These are phyloP conservation scores for Colletotrichum tofieldiae DNA, from an alignment of 2,329 filamentous ascomycete species.

Conservation along the genomic window DNA sequence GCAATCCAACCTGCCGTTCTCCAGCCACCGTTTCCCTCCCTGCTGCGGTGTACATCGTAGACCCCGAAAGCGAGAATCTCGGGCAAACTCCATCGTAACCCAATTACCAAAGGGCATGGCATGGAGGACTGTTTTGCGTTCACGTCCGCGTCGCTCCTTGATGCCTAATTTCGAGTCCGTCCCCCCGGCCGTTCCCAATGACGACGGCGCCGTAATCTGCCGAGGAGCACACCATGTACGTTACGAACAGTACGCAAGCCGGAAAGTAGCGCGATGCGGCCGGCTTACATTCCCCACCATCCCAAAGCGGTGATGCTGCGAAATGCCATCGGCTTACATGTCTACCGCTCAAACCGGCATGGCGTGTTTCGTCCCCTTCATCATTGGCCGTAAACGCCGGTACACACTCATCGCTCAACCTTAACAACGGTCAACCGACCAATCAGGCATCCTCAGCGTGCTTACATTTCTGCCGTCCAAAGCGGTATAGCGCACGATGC, in stretches of 20 bases:
- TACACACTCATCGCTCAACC: background rate
- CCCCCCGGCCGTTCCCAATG: background rate
- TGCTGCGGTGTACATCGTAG: background rate
- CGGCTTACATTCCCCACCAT: background rate
- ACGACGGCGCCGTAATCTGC: background rate
- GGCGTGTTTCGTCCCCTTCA: background rate
- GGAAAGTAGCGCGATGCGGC: background rate
- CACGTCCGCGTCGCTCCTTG: background rate
- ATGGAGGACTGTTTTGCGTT: no score
- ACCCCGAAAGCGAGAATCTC: background rate
- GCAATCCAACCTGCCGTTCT: background rate
- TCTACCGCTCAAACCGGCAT: conserved; percentile 11
- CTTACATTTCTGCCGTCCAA: conserved; percentile 20
- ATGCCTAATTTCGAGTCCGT: background rate
- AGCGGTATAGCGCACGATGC: conserved; percentile 15
- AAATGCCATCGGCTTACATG: conserved; percentile 10
- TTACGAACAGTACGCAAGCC: no score
- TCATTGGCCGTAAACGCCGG: background rate
- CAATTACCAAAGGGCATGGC: background rate
- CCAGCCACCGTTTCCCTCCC: background rate
- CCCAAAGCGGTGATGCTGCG: background rate
- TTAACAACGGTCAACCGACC: background rate
- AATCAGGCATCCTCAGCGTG: background rate
- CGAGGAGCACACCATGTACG: background rate
- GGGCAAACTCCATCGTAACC: background rate